Evolutionary conservation across 768 basidiomycete genomes (phyloP).

Genomic region (Galerina marginata): DNA sequence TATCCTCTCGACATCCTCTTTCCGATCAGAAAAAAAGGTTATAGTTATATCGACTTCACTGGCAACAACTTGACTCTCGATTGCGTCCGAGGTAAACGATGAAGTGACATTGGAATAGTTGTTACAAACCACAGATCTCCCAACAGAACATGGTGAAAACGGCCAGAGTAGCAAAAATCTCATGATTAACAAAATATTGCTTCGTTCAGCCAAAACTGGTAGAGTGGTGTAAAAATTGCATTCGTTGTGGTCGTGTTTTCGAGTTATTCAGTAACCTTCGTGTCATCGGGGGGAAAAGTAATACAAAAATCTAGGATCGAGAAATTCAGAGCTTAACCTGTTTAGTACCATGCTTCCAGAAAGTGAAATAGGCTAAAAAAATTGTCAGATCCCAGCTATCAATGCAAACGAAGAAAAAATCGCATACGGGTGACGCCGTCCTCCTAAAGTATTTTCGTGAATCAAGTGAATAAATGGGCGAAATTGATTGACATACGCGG

Average conservation of each 20-base stretch:
- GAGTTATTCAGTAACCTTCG: neutral
- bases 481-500: constrained; percentile 57
- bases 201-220: too few relatives aligned
- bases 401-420: neutral
- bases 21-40: too few relatives aligned
- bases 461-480: neutral
- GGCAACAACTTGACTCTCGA: too few relatives aligned
- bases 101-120: too few relatives aligned
- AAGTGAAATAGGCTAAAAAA: constrained; percentile 79
- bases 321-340: constrained; percentile 64
- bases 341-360: constrained; percentile 97
- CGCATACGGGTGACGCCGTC: constrained; percentile 83
- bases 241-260: neutral
- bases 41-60: too few relatives aligned
- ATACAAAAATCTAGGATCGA: constrained; percentile 12
- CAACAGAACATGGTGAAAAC: too few relatives aligned
- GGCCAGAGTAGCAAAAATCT: too few relatives aligned
- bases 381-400: constrained; percentile 9
- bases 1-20: too few relatives aligned
- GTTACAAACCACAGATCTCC: too few relatives aligned
- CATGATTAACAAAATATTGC: neutral
- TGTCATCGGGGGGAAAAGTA: constrained; percentile 14
- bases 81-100: too few relatives aligned
- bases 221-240: neutral
- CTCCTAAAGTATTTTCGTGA: constrained; percentile 45